Evolutionary conservation across 1,284 basidiomycete species (phyloP), one percentile per base, ranked within the genome.

Genomic region (Somion occarium): DNA sequence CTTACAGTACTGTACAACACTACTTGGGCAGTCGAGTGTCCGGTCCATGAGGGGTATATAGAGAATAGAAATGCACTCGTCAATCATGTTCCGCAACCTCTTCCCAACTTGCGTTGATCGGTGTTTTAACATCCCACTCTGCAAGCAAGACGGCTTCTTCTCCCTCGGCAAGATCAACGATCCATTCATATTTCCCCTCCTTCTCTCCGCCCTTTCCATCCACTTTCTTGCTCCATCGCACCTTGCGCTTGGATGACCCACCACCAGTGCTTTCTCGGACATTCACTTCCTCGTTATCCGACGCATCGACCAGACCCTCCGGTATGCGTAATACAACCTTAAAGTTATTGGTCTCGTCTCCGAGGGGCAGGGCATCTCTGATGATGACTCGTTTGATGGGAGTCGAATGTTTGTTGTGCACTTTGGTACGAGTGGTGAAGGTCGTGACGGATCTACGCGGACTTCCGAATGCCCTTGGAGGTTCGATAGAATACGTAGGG

Each of bases 71-170:
- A 7, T 34, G 15, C 30, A 34, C 7, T 34, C 30, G 15, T 7
- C 7, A 34, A 34, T 7, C 30, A 34, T 34, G 7, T 15, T 34
- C 30, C n/a, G 26, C 20, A 51, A 5, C 7, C 44, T 48, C 58
- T 2, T 51, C 34, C 67, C 65, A 68, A 19, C 53, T 53, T 22
- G 58, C 53, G 48, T 73, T 73, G n/a, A 66, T 64, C n/a, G 76
- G 74, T 1, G 69, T 71, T 56, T 69, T 73, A 38, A 81, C 68
- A 51, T 79, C 78, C 72, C 78, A 82, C 52, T 74, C 67, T 12
- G 74, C 68, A 50, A 73, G 69, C 22, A 82, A 58, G 26, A 61
- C 62, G 18, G 74, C 65, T 59, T 73, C 41, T 59, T 64, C 49
- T 25, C 58, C 58, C 27, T 60, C 61, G 15, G 59, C 58, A n/a